A percentile compares a stretch with the other conserved stretches of the same genome.
phyloP scores from a whole-genome alignment of 2,329 filamentous ascomycete species.

The Cladosporium sp. region DNA sequence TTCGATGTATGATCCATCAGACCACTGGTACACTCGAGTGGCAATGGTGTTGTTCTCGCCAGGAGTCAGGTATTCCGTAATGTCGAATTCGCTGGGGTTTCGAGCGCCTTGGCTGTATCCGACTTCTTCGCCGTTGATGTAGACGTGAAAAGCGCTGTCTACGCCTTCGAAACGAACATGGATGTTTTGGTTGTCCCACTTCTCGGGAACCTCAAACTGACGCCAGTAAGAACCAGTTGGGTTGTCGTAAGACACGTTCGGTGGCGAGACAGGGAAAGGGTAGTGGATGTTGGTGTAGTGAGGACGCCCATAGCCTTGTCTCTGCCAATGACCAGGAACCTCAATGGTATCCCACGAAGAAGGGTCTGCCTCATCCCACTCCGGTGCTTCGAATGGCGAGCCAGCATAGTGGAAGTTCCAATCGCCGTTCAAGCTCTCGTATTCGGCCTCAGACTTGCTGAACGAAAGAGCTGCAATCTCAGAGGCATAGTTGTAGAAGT shows the following conservation, averaged over 20 bases:
- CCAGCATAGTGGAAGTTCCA: constrained; percentile 7
- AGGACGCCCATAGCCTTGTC: constrained; percentile 64
- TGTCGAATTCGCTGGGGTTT: constrained; percentile 65
- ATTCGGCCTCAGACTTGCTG: constrained; percentile 7
- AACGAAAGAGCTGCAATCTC: constrained; percentile 5
- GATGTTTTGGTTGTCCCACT: constrained; percentile 50
- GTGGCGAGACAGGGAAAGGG: constrained; percentile 62
- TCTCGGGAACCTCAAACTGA: constrained; percentile 49
- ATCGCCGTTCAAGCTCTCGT: constrained; percentile 5
- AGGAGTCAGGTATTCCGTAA: constrained; percentile 48
- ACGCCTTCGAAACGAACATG: constrained; percentile 66
- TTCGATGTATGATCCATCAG: constrained; percentile 64
- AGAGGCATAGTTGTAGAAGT: constrained; percentile 12
- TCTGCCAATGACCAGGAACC: constrained; percentile 66
- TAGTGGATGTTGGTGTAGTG: constrained; percentile 66
- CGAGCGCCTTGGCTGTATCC: constrained; percentile 67
- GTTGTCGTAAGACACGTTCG: constrained; percentile 57
- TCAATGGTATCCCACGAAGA: constrained; percentile 48
- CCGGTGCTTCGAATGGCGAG: constrained; percentile 7
- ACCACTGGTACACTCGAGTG: constrained; percentile 65
- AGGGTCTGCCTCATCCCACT: constrained; percentile 4
- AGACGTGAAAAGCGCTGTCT: constrained; percentile 66
- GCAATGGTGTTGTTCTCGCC: constrained; percentile 51
- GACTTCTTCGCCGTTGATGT: constrained; percentile 58
- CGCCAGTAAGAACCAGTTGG: constrained; percentile 59